Evolutionary conservation across 345 rosid genomes (phyloP).

Genomic region (Fremontodendron californicum): DNA sequence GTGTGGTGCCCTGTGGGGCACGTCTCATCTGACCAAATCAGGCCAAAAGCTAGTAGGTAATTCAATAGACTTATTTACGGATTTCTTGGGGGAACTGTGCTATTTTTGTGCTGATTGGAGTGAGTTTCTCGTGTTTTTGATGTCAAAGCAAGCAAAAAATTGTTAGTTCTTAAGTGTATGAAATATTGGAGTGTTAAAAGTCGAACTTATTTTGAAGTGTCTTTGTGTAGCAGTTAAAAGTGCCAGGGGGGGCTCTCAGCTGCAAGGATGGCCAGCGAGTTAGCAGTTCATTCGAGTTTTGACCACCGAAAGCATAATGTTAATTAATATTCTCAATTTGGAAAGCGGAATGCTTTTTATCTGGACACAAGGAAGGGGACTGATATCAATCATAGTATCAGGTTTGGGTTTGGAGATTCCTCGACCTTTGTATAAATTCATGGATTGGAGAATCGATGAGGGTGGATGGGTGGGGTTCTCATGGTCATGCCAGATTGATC

Average conservation of each 20-base stretch:
- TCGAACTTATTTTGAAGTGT: constrained; percentile 8
- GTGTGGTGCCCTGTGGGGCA: constrained; percentile 21
- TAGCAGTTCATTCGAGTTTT: neutral
- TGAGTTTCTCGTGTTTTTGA: neutral
- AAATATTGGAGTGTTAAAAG: neutral
- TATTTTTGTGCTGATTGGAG: neutral
- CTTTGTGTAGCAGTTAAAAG: constrained; percentile 3
- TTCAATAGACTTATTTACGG: neutral
- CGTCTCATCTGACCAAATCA: constrained; percentile 22
- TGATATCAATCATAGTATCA: too few species aligned
- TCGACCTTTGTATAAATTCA: neutral
- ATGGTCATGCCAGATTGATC: constrained; percentile 10
- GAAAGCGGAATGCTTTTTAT: neutral
- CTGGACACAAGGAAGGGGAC: neutral
- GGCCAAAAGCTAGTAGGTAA: constrained; percentile 27
- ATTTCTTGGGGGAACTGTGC: neutral
- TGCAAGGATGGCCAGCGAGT: constrained; percentile 21
- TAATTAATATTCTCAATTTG: neutral
- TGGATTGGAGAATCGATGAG: constrained; percentile 13
- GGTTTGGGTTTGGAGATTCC: constrained; percentile 8
- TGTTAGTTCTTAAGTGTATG: neutral
- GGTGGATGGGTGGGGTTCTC: too few species aligned
- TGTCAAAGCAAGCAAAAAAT: neutral
- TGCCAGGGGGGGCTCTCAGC: constrained; percentile 21
- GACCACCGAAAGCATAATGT: constrained; percentile 7